Evolutionary conservation across 2,329 filamentous ascomycete species (phyloP).

Genomic region (Fusarium anguioides): DNA sequence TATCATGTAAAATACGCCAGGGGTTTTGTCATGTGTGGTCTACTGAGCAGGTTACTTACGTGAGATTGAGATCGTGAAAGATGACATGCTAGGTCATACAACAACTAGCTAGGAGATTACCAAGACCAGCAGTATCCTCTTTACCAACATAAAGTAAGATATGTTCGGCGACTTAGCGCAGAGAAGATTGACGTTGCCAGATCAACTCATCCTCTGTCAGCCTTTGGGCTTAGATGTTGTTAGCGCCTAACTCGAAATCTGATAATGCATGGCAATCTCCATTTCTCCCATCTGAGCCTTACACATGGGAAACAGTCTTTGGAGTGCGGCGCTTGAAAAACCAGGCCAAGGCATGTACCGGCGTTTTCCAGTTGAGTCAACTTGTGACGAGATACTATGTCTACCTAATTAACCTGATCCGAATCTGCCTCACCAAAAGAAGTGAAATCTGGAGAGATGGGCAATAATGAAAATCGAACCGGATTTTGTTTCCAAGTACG

Average conservation of each 20-base stretch:
- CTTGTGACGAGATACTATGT: neutral
- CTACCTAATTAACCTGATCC: neutral
- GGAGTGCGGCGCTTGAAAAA: neutral
- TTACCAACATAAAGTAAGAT: neutral
- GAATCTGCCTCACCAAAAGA: neutral
- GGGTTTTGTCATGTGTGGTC: neutral
- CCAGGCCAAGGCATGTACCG: neutral
- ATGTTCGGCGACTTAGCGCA: neutral
- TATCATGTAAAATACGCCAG: neutral
- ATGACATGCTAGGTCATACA: constrained; percentile 1
- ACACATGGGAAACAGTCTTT: neutral
- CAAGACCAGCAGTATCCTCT: neutral
- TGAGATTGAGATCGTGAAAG: constrained; percentile 1
- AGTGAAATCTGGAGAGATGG: neutral
- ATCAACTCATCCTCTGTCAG: neutral
- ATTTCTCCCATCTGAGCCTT: neutral
- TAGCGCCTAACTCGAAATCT: neutral
- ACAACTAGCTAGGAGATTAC: neutral
- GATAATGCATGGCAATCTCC: neutral
- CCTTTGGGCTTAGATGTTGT: neutral
- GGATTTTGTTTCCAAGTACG: neutral
- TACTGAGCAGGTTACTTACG: neutral
- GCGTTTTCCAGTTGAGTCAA: neutral
- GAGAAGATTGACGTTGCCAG: neutral
- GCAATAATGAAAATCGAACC: neutral